phyloP scores from a whole-genome alignment of 1,139 yeast genomes.

The Candida sanyaensis region DNA sequence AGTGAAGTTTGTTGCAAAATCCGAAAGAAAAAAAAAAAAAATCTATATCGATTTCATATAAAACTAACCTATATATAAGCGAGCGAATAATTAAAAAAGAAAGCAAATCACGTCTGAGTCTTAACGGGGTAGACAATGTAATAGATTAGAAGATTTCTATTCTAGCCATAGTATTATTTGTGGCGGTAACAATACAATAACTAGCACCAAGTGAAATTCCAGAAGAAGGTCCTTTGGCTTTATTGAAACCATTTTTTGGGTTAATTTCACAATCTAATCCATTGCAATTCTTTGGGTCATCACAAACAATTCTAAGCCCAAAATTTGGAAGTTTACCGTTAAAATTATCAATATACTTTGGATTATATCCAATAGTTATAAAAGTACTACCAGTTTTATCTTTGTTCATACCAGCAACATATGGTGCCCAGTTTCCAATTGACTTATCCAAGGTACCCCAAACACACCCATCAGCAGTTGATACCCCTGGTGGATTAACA shows the following conservation, averaged over 20 bases:
- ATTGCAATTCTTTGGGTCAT: slow-evolving; percentile 62
- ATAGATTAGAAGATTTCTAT: slow-evolving; percentile 63
- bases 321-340: slow-evolving; percentile 57
- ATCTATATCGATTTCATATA: no score
- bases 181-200: slow-evolving; percentile 83
- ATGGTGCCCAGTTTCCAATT: slow-evolving; percentile 89
- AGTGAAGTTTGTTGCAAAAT: slow-evolving; percentile 7
- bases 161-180: slow-evolving; percentile 60
- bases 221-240: slow-evolving; percentile 42
- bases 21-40: not conserved
- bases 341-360: slow-evolving; percentile 71
- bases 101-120: not conserved
- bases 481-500: slow-evolving; percentile 83
- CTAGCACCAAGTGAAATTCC: slow-evolving; percentile 67
- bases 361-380: slow-evolving; percentile 90
- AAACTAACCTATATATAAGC: not conserved
- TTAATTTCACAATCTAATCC: slow-evolving; percentile 82
- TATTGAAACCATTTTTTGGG: slow-evolving; percentile 63
- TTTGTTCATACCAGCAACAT: slow-evolving; percentile 87
- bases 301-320: slow-evolving; percentile 76
- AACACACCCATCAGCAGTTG: slow-evolving; percentile 73
- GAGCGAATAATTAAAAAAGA: not conserved
- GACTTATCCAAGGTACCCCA: slow-evolving; percentile 77
- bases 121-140: not conserved
- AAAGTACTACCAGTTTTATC: slow-evolving; percentile 68